Conservation (phyloP, 345 rosid species). For the Cardamine occulta region DNA sequence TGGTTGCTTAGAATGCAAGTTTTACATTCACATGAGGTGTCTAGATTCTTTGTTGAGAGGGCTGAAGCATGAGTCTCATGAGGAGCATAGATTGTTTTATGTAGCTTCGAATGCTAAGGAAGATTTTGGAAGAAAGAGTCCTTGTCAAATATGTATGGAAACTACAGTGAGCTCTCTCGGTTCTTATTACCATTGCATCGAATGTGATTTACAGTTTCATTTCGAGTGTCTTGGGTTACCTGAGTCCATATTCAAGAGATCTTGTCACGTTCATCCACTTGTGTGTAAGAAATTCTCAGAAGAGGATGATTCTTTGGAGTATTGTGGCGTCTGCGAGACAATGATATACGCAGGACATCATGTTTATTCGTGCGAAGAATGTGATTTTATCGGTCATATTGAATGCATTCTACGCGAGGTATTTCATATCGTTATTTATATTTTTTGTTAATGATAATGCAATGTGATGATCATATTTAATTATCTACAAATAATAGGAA, state of each 20-base stretch:
- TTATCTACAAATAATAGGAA: neutral
- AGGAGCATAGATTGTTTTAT: slow-evolving; percentile 28
- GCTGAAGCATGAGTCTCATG: slow-evolving; percentile 24
- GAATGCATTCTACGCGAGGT: slow-evolving; percentile 40
- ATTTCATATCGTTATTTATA: neutral
- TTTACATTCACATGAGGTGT: slow-evolving; percentile 26
- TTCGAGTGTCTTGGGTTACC: slow-evolving; percentile 38
- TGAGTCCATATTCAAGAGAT: neutral
- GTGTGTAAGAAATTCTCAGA: neutral
- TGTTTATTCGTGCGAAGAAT: slow-evolving; percentile 31
- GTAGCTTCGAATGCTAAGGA: neutral
- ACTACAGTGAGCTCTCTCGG: neutral
- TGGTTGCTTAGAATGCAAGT: slow-evolving; percentile 7
- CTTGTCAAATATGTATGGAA: slow-evolving; percentile 14
- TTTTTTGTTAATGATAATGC: too few species aligned
- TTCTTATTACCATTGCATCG: slow-evolving; percentile 21
- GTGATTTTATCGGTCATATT: slow-evolving; percentile 39
- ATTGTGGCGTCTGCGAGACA: slow-evolving; percentile 33
- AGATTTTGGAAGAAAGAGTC: neutral
- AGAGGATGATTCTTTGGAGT: slow-evolving; percentile 26
- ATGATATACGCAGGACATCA: slow-evolving; percentile 2
- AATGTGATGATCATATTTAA: too few species aligned
- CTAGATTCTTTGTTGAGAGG: slow-evolving; percentile 4
- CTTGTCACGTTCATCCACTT: slow-evolving; percentile 30
- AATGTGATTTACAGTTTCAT: slow-evolving; percentile 28